Evolutionary conservation across 163 green algal genomes (phyloP), one percentile per base, ranked within the genome.

Genomic region (Scenedesmus sp.): DNA sequence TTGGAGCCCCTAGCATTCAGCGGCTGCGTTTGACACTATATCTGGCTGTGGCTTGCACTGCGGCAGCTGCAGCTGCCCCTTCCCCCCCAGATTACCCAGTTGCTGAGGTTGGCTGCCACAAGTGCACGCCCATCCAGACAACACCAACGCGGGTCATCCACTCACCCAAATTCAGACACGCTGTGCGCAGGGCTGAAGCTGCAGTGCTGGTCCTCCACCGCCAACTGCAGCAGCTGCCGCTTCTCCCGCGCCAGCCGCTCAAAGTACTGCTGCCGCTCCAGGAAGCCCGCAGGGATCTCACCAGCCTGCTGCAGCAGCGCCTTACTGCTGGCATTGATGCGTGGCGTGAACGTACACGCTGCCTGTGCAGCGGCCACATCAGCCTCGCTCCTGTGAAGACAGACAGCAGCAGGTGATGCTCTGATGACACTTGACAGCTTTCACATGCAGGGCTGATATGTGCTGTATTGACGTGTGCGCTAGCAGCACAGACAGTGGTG

Each of bases 231-330:
- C 89, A 95, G 80, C 80, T 87, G 88, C 76, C 86, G 93, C 91
- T 94, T 94, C 85, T 95, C 93, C 5, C 92, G 85, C 5, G 94
- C 90, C 51, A 95, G 91, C 3, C 87, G 83, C 2, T 93, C 91
- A 76, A 96, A 92, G 86, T 95, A 91, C 42, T 93, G 90, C 92
- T 97, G 95, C 0, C 95, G 94, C 91, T 95, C 85, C 73, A 96
- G 92, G 85, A 97, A 97, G 93, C 93, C 89, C 65, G 90, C 82
- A 16, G 96, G 96, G 70, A 98, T 90, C 30, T 93, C 92, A 12
- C 76, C 53, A 18, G 42, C 68, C 12, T 43, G 53, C 49, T 84
- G 44, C 43, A 87, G 78, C 30, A 92, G 73, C 9, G 46, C 81
- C 37, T 87, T 82, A 81, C 88, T 92, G 65, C 44, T 68, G 30